Base-by-base conservation (phyloP, 148 eudicot species). In the Oxyria digyna region DNA sequence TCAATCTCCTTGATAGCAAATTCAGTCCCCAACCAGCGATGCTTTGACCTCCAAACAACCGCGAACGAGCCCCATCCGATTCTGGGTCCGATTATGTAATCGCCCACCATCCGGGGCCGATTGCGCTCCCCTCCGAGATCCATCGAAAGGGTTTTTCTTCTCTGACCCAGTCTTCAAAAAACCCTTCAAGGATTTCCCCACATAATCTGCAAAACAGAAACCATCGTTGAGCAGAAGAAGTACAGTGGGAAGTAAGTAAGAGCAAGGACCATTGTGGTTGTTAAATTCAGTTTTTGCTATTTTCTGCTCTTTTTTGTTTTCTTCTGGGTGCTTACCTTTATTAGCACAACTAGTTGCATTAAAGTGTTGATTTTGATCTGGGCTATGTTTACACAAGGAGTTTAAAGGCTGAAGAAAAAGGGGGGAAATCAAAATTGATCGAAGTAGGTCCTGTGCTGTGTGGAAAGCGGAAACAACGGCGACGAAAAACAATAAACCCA, bases 61-160 rank as follows among this genome's bases (percentile, higher is more conserved):
- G 87, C 81, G 65, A 83, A 83, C 21, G 87, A 83, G n/a, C 87
- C 86, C 70, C 81, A 78, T 75, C 87, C 87, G 50, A 83, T 74
- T 72, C 71, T 72, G 3, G 78, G 80, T 46, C 82, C 84, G 78
- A 83, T 76, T 68, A 72, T 18, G 35, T 83, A 83, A 26, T 83
- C 76, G 10, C 82, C 87, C 55, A 80, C 78, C 26, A 74, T 37
- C n/a, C 85, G 81, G 37, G 38, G 59, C 41, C 75, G 37, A 5
- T 49, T 26, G 33, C 33, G 18, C 24, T 48, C 52, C 20, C 33
- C 75, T 52, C 57, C 70, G 65, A 62, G 67, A 75, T 81, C 82
- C 85, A 81, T 81, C 54, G 35, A 38, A 54, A 67, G 48, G n/a
- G 45, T 0, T 43, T 31, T 43, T 50, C 38, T 59, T 59, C 38